Evolutionary conservation across 257 asterid genomes (phyloP).

Genomic region (Galeopsis tetrahit): DNA sequence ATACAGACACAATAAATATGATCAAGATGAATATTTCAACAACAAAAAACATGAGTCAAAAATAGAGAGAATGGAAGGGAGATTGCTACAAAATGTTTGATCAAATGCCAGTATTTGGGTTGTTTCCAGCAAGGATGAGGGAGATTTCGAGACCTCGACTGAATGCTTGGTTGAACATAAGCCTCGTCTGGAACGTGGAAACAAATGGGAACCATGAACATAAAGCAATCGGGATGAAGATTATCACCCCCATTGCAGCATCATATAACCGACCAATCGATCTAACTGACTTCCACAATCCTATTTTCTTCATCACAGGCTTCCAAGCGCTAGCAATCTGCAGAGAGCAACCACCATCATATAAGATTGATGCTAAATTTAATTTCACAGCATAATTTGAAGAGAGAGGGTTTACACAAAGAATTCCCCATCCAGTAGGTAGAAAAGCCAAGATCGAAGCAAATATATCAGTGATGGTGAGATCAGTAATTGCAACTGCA

Average conservation of each 20-base stretch:
- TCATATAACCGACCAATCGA: slow-evolving; percentile 89
- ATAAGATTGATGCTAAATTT: background rate
- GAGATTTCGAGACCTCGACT: slow-evolving; percentile 96
- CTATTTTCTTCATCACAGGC: slow-evolving; percentile 83
- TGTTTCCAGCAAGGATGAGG: slow-evolving; percentile 96
- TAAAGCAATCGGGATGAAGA: slow-evolving; percentile 85
- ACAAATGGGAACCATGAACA: slow-evolving; percentile 95
- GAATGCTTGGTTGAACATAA: slow-evolving; percentile 98
- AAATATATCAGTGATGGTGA: slow-evolving; percentile 73
- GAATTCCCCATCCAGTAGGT: slow-evolving; percentile 99
- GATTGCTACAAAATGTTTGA: background rate
- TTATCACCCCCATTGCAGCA: slow-evolving; percentile 85
- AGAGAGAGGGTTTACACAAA: slow-evolving; percentile 63
- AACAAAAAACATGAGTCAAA: background rate
- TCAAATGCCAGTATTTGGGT: slow-evolving; percentile 79
- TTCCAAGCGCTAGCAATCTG: slow-evolving; percentile 95
- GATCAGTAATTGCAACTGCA: slow-evolving; percentile 65
- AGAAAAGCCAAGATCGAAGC: slow-evolving; percentile 91
- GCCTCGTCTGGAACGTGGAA: slow-evolving; percentile 96
- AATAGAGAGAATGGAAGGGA: background rate
- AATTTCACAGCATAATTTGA: background rate
- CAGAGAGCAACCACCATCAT: background rate
- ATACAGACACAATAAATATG: background rate
- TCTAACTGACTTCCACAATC: slow-evolving; percentile 90
- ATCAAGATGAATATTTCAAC: background rate